Evolutionary conservation across 139 green algal species (phyloP).

Genomic region (Chlorella sp.): DNA sequence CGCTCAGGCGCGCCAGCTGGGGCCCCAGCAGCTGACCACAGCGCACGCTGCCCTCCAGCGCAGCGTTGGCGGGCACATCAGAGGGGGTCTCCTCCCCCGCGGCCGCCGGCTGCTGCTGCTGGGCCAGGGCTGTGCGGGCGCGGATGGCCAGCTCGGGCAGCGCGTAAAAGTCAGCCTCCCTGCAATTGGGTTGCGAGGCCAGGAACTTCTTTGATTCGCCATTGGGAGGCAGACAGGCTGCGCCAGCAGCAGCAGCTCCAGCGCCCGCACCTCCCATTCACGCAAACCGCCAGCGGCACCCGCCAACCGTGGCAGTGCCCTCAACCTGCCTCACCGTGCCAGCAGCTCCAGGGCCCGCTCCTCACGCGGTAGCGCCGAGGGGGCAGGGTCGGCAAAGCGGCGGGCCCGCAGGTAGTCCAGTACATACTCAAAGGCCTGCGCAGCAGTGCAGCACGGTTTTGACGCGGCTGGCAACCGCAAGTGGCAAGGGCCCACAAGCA

Average conservation of each 20-base stretch:
- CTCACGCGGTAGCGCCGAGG: constrained; percentile 40
- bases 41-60: constrained; percentile 18
- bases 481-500: no score
- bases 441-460: no score
- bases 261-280: constrained; percentile 36
- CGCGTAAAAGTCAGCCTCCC: constrained; percentile 55
- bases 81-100: constrained; percentile 9
- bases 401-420: constrained; percentile 51
- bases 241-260: constrained; percentile 28
- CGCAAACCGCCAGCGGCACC: no score
- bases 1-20: not conserved
- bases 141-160: constrained; percentile 40
- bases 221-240: not conserved
- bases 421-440: constrained; percentile 53
- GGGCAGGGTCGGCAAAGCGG: constrained; percentile 35
- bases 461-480: no score
- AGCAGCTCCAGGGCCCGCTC: constrained; percentile 41
- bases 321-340: not conserved
- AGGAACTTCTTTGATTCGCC: no score
- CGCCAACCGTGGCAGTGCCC: no score
- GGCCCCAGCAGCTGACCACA: constrained; percentile 16
- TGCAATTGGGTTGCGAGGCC: not conserved
- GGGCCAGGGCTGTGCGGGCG: not conserved
- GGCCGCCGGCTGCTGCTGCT: not conserved
- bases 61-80: constrained; percentile 19